These are phyloP conservation scores for Collariella sp. DNA, from an alignment of 495 filamentous ascomycete genomes.

Conservation along the genomic window DNA sequence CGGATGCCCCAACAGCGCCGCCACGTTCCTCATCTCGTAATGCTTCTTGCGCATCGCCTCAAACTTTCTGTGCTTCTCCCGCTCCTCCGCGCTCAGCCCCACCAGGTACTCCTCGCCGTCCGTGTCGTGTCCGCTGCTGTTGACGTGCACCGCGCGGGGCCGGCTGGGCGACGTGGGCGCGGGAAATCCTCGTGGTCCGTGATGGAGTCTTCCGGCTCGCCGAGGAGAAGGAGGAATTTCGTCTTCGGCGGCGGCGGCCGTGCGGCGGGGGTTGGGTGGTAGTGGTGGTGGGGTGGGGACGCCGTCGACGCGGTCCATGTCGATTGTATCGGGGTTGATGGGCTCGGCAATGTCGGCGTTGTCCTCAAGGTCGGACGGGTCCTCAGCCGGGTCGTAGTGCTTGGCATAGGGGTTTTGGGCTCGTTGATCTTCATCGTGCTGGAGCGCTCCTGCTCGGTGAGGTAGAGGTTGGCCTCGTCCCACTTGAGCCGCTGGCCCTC, in stretches of 20 bases:
- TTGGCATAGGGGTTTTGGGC: constrained; percentile 95
- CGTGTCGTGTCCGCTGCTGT: constrained; percentile 45
- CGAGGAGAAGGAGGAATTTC: constrained; percentile 91
- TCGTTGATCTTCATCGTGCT: constrained; percentile 98
- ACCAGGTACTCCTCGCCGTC: constrained; percentile 47
- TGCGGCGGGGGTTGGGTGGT: too few species aligned
- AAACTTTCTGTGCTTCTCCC: constrained; percentile 83
- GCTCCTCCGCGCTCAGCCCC: constrained; percentile 64
- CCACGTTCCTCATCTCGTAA: constrained; percentile 97
- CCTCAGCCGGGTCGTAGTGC: constrained; percentile 82
- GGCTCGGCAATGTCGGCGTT: constrained; percentile 56
- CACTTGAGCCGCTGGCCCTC: constrained; percentile 75
- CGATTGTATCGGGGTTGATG: constrained; percentile 27
- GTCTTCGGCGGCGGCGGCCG: constrained; percentile 31
- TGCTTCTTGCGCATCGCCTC: constrained; percentile 88
- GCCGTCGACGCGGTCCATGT: constrained; percentile 31
- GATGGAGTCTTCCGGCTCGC: constrained; percentile 79
- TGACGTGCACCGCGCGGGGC: constrained; percentile 55
- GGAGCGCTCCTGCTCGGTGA: constrained; percentile 89
- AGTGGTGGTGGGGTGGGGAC: too few species aligned
- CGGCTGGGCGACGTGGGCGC: not conserved
- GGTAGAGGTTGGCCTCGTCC: constrained; percentile 95
- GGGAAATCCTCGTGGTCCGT: constrained; percentile 40
- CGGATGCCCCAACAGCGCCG: constrained; percentile 68
- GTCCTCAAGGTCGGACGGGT: constrained; percentile 63